Conservation (phyloP, 441 rosid genomes). For the Eruca vesicaria region DNA sequence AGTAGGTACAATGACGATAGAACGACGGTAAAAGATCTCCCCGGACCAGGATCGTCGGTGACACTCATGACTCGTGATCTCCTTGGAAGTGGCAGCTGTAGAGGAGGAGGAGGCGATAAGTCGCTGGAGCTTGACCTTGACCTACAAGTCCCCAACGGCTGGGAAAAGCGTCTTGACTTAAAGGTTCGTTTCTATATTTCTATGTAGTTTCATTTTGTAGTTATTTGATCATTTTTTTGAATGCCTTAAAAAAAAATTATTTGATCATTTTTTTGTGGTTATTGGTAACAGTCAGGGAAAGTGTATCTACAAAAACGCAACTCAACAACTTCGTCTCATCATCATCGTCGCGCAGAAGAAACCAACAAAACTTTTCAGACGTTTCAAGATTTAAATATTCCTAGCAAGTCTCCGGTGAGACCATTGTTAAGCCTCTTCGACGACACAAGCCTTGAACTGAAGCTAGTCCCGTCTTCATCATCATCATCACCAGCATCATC, state of each 20-base stretch:
- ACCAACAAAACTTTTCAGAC: conserved; percentile 41
- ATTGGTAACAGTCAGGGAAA: conserved; percentile 72
- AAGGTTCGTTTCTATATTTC: conserved; percentile 44
- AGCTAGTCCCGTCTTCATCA: conserved; percentile 33
- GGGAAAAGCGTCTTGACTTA: conserved; percentile 88
- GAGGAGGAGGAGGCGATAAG: conserved; percentile 16
- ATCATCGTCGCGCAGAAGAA: conserved; percentile 5
- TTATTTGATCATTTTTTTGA: neutral
- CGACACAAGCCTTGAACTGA: conserved; percentile 58
- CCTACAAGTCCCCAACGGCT: conserved; percentile 75
- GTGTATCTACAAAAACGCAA: conserved; percentile 66
- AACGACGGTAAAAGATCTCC: conserved; percentile 33
- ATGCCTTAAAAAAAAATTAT: too few relatives aligned
- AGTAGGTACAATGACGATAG: conserved; percentile 45
- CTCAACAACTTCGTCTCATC: conserved; percentile 40
- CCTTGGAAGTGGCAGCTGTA: conserved; percentile 39
- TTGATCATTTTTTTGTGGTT: neutral
- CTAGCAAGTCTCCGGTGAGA: conserved; percentile 40
- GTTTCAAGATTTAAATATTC: conserved; percentile 75
- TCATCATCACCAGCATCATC: conserved; percentile 32
- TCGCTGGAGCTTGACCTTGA: conserved; percentile 82
- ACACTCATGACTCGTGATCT: conserved; percentile 67
- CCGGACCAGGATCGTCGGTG: conserved; percentile 38
- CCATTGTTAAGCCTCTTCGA: conserved; percentile 55
- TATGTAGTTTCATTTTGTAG: neutral